Conservation (phyloP, 2,329 filamentous ascomycete genomes). For the Cordyceps cateniannulata region DNA sequence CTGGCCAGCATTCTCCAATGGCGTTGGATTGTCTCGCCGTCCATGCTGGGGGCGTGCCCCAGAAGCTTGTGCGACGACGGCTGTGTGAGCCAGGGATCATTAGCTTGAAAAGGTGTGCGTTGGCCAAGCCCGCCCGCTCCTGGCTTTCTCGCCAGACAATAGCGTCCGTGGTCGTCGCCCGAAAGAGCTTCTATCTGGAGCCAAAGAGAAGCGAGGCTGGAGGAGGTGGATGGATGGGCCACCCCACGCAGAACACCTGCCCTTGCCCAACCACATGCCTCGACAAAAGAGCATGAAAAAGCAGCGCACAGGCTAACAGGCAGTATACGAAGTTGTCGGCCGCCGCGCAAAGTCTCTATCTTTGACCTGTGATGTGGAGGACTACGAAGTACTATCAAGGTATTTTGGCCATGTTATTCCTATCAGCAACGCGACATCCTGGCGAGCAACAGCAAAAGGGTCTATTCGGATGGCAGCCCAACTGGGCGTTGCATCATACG, state of each 20-base stretch:
- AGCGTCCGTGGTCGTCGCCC: background rate
- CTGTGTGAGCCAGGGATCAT: conserved; percentile 4
- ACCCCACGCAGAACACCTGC: background rate
- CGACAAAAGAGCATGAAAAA: background rate
- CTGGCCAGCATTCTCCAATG: background rate
- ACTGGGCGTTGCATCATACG: background rate
- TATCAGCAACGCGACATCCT: background rate
- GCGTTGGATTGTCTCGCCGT: background rate
- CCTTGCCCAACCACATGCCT: background rate
- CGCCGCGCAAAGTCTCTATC: background rate
- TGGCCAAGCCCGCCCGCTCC: conserved; percentile 2
- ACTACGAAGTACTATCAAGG: background rate
- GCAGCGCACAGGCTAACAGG: background rate
- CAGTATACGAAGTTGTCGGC: background rate
- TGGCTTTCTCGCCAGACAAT: background rate
- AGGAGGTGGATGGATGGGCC: too few relatives aligned
- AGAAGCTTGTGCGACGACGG: conserved; percentile 4
- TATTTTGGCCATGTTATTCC: background rate
- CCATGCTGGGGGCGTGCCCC: background rate
- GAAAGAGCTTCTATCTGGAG: background rate
- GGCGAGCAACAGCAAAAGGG: background rate
- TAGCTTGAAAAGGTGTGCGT: background rate
- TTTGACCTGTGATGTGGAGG: background rate
- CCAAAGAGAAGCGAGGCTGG: background rate
- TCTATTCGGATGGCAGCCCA: background rate